Conservation (phyloP, 2,329 filamentous ascomycete species). For the Botryotinia convoluta region DNA sequence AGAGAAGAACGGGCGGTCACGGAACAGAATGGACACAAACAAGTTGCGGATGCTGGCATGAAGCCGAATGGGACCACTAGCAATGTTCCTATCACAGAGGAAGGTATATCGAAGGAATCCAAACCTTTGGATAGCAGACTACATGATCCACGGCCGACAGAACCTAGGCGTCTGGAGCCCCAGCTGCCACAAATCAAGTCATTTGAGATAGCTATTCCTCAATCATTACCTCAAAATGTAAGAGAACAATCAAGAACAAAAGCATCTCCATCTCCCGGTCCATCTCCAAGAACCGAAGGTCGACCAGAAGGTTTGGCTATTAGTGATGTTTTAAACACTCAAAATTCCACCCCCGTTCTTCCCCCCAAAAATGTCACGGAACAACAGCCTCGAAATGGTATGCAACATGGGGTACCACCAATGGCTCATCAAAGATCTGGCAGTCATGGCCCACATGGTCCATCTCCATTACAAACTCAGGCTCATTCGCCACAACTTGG, state of each 20-base stretch:
- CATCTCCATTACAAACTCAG: slow-evolving; percentile 33
- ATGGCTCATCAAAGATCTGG: slow-evolving; percentile 22
- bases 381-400: slow-evolving; percentile 19
- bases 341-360: slow-evolving; percentile 24
- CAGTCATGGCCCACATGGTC: slow-evolving; percentile 29
- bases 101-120: slow-evolving; percentile 18
- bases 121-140: slow-evolving; percentile 19
- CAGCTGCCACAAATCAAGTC: slow-evolving; percentile 14
- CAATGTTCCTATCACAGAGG: not conserved
- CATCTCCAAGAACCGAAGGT: slow-evolving; percentile 26
- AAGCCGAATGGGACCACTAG: slow-evolving; percentile 8
- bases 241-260: slow-evolving; percentile 20
- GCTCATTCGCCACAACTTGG: slow-evolving; percentile 23
- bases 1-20: slow-evolving; percentile 25
- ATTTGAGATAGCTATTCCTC: slow-evolving; percentile 19
- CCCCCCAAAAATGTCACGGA: slow-evolving; percentile 22
- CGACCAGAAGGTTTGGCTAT: slow-evolving; percentile 33
- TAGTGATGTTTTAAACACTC: slow-evolving; percentile 32
- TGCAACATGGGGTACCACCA: slow-evolving; percentile 22
- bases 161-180: slow-evolving; percentile 20
- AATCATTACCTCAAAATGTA: slow-evolving; percentile 9
- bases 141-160: slow-evolving; percentile 19
- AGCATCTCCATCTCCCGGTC: slow-evolving; percentile 22
- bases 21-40: slow-evolving; percentile 15
- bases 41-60: not conserved